phyloP scores from a whole-genome alignment of 768 basidiomycete genomes.

The Lactarius quietus region DNA sequence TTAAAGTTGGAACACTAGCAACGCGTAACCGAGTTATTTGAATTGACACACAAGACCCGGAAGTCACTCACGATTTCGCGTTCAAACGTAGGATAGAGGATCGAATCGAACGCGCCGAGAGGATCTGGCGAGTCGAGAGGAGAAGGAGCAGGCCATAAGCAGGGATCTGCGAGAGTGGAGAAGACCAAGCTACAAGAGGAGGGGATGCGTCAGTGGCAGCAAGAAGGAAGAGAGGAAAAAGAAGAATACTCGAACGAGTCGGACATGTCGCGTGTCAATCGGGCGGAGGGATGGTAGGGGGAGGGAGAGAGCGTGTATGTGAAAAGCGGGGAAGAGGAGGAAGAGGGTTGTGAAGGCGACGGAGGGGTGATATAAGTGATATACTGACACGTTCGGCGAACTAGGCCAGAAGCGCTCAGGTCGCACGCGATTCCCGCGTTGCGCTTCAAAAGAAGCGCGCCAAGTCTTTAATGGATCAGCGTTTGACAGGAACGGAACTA shows the following conservation, averaged over 20 bases:
- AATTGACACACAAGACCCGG: neutral
- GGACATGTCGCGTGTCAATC: slow-evolving; percentile 2
- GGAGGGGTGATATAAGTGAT: slow-evolving; percentile 22
- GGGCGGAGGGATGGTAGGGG: neutral
- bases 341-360: slow-evolving; percentile 22
- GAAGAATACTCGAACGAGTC: slow-evolving; percentile 22
- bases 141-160: slow-evolving; percentile 17
- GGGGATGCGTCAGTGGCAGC: neutral
- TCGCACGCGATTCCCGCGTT: slow-evolving; percentile 19
- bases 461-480: slow-evolving; percentile 24
- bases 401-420: slow-evolving; percentile 22
- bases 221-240: neutral
- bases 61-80: slow-evolving; percentile 24
- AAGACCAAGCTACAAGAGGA: slow-evolving; percentile 9
- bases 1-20: slow-evolving; percentile 43
- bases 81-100: slow-evolving; percentile 23
- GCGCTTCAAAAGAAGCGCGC: slow-evolving; percentile 20
- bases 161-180: slow-evolving; percentile 15
- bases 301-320: slow-evolving; percentile 1
- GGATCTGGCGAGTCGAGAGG: slow-evolving; percentile 20
- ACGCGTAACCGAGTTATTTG: neutral
- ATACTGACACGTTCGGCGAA: slow-evolving; percentile 22
- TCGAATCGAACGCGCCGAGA: slow-evolving; percentile 14
- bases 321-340: slow-evolving; percentile 4
- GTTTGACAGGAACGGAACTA: slow-evolving; percentile 26